Evolutionary conservation across 129 eudicot genomes (phyloP), one percentile per base, ranked within the genome.

Genomic region (Sambucus nigra): DNA sequence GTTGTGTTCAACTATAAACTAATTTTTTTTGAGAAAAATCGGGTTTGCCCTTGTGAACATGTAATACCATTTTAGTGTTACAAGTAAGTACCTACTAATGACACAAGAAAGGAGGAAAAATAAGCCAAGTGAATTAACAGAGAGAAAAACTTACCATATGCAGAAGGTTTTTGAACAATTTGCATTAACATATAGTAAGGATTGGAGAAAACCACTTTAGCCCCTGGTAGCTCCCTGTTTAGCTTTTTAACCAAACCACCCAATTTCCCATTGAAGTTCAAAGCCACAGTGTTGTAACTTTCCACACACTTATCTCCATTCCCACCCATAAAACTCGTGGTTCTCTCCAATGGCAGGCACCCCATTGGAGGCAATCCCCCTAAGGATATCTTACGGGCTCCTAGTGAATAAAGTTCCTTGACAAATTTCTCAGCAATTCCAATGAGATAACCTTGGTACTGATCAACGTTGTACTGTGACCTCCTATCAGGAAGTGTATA

Each of bases 311-410:
- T 51, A 22, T 42, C 45, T 17, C 59, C 55, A 4, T 13, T 50
- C 42, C 13, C 42, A 1, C 8, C 9, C 0, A n/a, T 11, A 17
- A 51, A 9, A 53, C 65, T 65, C n/a, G 57, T 59, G 9, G 77
- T 26, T 48, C 77, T 57, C 27, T 71, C 77, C 23, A 71, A 23
- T 18, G 77, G 77, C 77, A 71, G 50, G 15, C 77, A 71, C 39
- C 72, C 77, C 71, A 71, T 71, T 11, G 77, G 77, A 18, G 72
- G 67, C 7, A 71, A 20, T 27, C 77, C 77, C 25, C 62, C 63
- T 0, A 71, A 19, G 1, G 71, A 64, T 15, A 71, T 45, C 47
- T 71, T 71, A 6, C 77, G 49, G 2, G 71, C 77, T 17, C 77
- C 77, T 1, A 71, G 66, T 3, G 11, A 5, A 17, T 71, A 71